phyloP scores from a whole-genome alignment of 108 stramenopile species.

The Discostella stelligeroides region DNA sequence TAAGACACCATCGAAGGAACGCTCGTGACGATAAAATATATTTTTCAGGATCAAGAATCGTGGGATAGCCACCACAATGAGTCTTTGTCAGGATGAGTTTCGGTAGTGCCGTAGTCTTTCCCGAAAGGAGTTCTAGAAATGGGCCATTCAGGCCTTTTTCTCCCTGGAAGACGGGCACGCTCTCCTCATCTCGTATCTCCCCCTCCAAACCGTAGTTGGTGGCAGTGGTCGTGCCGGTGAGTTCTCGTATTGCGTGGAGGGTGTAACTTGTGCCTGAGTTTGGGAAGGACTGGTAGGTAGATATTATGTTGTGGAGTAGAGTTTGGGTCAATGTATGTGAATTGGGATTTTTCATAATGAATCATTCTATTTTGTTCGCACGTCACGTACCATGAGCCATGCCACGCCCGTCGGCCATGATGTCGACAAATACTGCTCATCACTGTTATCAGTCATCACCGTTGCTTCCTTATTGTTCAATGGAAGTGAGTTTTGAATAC shows the following conservation, averaged over 20 bases:
- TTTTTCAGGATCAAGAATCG: background rate
- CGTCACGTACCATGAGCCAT: conserved; percentile 27
- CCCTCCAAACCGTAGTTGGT: conserved; percentile 63
- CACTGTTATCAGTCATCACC: background rate
- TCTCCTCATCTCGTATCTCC: conserved; percentile 48
- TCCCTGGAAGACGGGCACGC: conserved; percentile 33
- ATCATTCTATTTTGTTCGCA: background rate
- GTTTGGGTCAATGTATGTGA: too few relatives aligned
- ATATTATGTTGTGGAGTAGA: background rate
- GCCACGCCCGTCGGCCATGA: conserved; percentile 13
- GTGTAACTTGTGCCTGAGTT: conserved; percentile 50
- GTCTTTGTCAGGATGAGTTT: conserved; percentile 59
- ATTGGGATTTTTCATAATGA: background rate
- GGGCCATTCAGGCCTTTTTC: conserved; percentile 36
- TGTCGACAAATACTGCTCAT: background rate
- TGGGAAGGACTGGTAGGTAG: conserved; percentile 48
- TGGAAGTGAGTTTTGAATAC: background rate
- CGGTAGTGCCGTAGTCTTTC: conserved; percentile 37
- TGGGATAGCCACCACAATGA: conserved; percentile 54
- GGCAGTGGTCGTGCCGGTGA: conserved; percentile 62
- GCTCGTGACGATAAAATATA: conserved; percentile 35
- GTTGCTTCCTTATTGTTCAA: background rate
- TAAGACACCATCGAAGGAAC: conserved; percentile 36
- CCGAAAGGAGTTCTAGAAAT: conserved; percentile 49
- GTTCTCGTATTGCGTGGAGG: conserved; percentile 44